Percentiles rank a stretch among this genome's conserved stretches.
These are phyloP conservation scores for Echinosophora koreensis DNA, from an alignment of 306 rosid genomes.

Conservation along the genomic window DNA sequence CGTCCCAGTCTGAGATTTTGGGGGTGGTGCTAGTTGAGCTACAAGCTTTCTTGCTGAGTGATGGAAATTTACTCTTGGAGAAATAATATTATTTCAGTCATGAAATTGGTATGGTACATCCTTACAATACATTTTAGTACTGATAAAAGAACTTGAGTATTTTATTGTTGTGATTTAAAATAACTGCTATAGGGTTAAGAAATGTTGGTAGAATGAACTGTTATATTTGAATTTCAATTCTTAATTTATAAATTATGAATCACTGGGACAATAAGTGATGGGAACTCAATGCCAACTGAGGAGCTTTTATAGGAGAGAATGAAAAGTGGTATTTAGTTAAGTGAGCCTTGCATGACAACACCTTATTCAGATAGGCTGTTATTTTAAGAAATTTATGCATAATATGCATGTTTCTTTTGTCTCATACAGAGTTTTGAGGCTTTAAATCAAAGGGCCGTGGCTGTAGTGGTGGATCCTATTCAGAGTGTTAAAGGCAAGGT, in stretches of 20 bases:
- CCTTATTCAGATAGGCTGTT: background rate
- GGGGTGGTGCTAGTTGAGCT: conserved; percentile 8
- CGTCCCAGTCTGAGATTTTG: background rate
- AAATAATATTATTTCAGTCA: conserved; percentile 2
- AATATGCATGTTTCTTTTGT: conserved; percentile 6
- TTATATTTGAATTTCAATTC: background rate
- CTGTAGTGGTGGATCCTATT: conserved; percentile 96
- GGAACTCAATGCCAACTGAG: background rate
- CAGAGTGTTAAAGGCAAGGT: conserved; percentile 98
- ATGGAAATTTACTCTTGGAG: background rate
- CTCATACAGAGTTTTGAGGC: conserved; percentile 93
- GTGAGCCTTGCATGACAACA: conserved; percentile 22
- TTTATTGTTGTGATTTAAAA: background rate
- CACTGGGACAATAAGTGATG: background rate
- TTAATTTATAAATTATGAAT: conserved; percentile 25
- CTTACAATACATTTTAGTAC: background rate
- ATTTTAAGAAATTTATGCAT: conserved; percentile 13
- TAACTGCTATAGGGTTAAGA: conserved; percentile 12
- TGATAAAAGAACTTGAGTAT: background rate
- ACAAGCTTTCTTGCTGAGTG: background rate
- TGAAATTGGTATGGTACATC: background rate
- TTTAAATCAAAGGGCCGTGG: conserved; percentile 93
- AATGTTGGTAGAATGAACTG: conserved; percentile 9
- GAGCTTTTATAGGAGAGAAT: background rate
- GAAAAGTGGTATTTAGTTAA: conserved; percentile 8